Evolutionary conservation across 192 early-diverging fungal species (phyloP).

Genomic region (Dissophora globulifera): DNA sequence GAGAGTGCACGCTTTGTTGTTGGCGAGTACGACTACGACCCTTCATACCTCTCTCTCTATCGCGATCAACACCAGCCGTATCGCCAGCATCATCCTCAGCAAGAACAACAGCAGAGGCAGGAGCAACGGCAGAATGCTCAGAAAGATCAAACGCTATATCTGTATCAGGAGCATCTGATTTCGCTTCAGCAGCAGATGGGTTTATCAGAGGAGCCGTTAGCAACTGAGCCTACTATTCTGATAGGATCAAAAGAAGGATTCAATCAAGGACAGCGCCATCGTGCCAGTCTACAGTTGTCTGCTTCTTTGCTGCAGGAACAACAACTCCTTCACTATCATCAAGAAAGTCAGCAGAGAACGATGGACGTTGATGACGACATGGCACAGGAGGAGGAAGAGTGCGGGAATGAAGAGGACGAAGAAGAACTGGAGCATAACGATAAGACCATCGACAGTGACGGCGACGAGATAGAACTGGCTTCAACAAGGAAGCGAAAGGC

Average conservation of each 20-base stretch:
- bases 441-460: not conserved
- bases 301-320: constrained; percentile 4
- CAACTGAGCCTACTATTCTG: constrained; percentile 14
- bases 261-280: constrained; percentile 1
- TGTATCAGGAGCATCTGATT: constrained; percentile 5
- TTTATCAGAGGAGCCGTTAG: constrained; percentile 4
- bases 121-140: no score
- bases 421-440: not conserved
- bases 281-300: not conserved
- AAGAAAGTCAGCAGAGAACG: not conserved
- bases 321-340: not conserved
- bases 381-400: not conserved
- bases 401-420: not conserved
- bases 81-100: not conserved
- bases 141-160: no score
- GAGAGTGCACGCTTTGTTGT: constrained; percentile 21
- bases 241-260: not conserved
- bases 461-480: not conserved
- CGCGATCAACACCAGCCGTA: no score
- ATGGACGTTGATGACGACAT: constrained; percentile 3
- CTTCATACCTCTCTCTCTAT: no score
- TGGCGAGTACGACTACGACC: constrained; percentile 10
- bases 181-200: not conserved
- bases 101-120: constrained; percentile 24
- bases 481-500: not conserved